phyloP scores from a whole-genome alignment of 352 stramenopile species.

The Pythium sp. region DNA sequence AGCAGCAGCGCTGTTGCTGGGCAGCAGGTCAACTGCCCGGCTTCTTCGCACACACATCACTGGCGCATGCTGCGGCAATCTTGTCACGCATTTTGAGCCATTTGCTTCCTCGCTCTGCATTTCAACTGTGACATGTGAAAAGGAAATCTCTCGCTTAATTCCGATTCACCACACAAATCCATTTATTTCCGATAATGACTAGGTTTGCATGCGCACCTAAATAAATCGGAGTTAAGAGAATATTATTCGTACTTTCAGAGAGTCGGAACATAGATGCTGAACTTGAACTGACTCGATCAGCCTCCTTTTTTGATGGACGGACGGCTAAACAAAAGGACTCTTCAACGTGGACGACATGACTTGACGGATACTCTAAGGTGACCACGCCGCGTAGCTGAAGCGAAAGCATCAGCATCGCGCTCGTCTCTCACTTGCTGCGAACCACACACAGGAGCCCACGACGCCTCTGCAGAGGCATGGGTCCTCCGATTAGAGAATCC shows the following conservation, averaged over 20 bases:
- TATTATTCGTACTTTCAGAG: too few relatives aligned
- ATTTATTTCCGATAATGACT: too few relatives aligned
- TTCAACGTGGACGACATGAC: not conserved
- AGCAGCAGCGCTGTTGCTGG: too few relatives aligned
- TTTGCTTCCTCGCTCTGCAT: not conserved
- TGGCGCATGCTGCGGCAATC: too few relatives aligned
- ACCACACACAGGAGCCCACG: not conserved
- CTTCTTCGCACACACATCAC: too few relatives aligned
- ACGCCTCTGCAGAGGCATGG: not conserved
- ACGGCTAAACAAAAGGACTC: not conserved
- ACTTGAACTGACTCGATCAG: not conserved
- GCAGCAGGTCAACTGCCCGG: too few relatives aligned
- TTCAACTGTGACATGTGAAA: not conserved
- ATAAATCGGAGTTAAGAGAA: too few relatives aligned
- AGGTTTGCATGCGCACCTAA: too few relatives aligned
- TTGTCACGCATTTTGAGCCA: not conserved
- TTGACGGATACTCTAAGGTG: not conserved
- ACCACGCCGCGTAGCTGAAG: not conserved
- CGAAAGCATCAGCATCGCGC: not conserved
- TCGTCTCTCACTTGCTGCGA: not conserved
- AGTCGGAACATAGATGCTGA: not conserved
- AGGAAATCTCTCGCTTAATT: not conserved
- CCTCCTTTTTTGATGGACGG: not conserved
- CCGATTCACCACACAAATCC: not conserved
- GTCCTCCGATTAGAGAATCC: slow-evolving; percentile 3